Evolutionary conservation across 495 filamentous ascomycete species (phyloP).

Genomic region (Podospora tetraspora): DNA sequence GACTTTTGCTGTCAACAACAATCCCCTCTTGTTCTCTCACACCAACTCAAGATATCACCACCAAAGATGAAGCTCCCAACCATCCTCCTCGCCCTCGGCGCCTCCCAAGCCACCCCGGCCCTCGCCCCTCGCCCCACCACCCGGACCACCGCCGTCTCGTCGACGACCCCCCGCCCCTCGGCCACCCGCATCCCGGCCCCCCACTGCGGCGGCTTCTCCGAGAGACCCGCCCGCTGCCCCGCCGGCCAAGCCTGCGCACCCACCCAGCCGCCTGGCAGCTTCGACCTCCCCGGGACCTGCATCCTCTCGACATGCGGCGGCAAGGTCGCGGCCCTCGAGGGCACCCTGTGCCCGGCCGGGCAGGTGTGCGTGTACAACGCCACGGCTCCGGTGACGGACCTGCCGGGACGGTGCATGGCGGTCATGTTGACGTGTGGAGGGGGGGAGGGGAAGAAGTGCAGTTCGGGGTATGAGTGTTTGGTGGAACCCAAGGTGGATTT

Average conservation of each 20-base stretch:
- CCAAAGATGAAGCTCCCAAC: background rate
- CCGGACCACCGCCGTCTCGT: background rate
- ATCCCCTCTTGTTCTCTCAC: too few relatives aligned
- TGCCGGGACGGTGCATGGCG: conserved; percentile 6
- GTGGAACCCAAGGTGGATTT: background rate
- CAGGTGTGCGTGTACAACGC: conserved; percentile 12
- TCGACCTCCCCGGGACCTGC: conserved; percentile 8
- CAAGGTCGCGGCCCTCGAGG: background rate
- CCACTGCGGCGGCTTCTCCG: conserved; percentile 7
- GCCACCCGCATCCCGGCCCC: background rate
- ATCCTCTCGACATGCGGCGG: conserved; percentile 1
- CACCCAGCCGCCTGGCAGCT: background rate
- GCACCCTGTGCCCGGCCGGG: background rate
- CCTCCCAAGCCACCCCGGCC: background rate
- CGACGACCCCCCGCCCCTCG: background rate
- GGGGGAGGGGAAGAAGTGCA: conserved; percentile 1
- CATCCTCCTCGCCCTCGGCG: background rate
- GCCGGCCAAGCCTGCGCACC: background rate
- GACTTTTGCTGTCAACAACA: background rate
- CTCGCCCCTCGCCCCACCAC: background rate
- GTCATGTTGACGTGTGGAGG: conserved; percentile 1
- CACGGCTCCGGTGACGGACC: conserved; percentile 3
- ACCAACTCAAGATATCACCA: background rate
- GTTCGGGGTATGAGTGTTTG: conserved; percentile 1
- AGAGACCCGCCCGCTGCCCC: background rate